Conservation (phyloP, 2,329 filamentous ascomycete genomes). For the Botryotinia narcissicola region DNA sequence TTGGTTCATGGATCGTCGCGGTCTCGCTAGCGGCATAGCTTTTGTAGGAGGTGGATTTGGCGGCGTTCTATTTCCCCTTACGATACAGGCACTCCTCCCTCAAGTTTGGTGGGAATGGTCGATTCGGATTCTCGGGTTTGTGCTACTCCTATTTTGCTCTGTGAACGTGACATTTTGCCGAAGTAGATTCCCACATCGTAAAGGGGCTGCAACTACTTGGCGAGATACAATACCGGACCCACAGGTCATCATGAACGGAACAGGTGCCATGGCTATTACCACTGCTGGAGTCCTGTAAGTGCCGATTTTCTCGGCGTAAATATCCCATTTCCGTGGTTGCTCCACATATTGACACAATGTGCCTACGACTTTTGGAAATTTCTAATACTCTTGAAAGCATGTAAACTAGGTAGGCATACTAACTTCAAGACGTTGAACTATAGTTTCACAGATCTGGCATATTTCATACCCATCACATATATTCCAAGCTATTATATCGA, state of each 20-base stretch:
- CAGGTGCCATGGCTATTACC: conserved; percentile 58
- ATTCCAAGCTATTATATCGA: conserved; percentile 46
- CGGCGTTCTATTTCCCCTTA: conserved; percentile 62
- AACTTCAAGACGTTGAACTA: neutral
- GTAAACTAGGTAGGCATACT: neutral
- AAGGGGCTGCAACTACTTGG: conserved; percentile 27
- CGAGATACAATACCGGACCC: conserved; percentile 53
- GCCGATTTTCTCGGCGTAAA: neutral
- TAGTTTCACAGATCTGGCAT: conserved; percentile 64
- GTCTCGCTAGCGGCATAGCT: conserved; percentile 80
- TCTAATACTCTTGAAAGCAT: neutral
- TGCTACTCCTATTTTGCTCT: conserved; percentile 29
- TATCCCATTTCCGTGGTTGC: neutral
- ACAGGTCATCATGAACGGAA: conserved; percentile 60
- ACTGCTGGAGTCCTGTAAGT: conserved; percentile 59
- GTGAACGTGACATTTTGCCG: conserved; percentile 36
- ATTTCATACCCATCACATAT: conserved; percentile 80
- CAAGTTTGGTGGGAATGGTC: conserved; percentile 34
- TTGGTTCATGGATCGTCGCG: conserved; percentile 73
- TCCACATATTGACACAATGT: neutral
- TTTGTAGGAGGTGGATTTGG: conserved; percentile 73
- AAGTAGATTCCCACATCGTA: conserved; percentile 53
- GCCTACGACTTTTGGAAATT: neutral
- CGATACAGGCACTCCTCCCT: conserved; percentile 38
- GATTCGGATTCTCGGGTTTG: conserved; percentile 31